Base-by-base conservation (phyloP, 805 yeast species). In the Kodamaea neixiangensis region DNA sequence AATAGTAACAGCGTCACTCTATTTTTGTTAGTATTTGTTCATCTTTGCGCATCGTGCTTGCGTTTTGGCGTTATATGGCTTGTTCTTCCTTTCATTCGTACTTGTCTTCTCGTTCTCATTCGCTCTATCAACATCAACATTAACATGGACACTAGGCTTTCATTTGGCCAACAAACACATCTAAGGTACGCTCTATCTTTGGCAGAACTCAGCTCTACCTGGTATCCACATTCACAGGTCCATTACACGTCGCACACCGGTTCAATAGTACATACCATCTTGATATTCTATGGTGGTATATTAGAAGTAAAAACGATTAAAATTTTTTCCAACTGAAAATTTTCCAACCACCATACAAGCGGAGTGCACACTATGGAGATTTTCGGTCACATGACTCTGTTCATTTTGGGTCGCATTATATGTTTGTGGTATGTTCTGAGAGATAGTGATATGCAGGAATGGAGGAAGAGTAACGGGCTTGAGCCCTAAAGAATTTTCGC, bases 1-100 rank as follows among this genome's bases (percentile, higher is more conserved):
- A 85, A 94, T 89, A 74, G 99, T 94, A 81, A 94, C 92, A 77
- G 98, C 92, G 96, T 94, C 99, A 87, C 96, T 88, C 97, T 88
- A 68, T 49, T 63, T 25, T 34, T 41, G 61, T 61, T 64, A 64
- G 68, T 64, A 64, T 18, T 13, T 13, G 42, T 25, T 46, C 29
- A 21, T n/a, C 22, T 38, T 22, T 15, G 13, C n/a, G n/a, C n/a
- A n/a, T n/a, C n/a, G n/a, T n/a, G n/a, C n/a, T n/a, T n/a, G n/a
- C n/a, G n/a, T n/a, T n/a, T n/a, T n/a, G n/a, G n/a, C n/a, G n/a
- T n/a, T n/a, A n/a, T n/a, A n/a, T n/a, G n/a, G n/a, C 11, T 37
- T 37, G 29, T 9, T 9, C 29, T n/a, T 17, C 13, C 21, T 37
- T 39, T 39, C 43, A 39, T 15, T 20, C 21, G 14, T 39, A 22